phyloP scores from a whole-genome alignment of 768 basidiomycete species.

The Termitomyces sp. region DNA sequence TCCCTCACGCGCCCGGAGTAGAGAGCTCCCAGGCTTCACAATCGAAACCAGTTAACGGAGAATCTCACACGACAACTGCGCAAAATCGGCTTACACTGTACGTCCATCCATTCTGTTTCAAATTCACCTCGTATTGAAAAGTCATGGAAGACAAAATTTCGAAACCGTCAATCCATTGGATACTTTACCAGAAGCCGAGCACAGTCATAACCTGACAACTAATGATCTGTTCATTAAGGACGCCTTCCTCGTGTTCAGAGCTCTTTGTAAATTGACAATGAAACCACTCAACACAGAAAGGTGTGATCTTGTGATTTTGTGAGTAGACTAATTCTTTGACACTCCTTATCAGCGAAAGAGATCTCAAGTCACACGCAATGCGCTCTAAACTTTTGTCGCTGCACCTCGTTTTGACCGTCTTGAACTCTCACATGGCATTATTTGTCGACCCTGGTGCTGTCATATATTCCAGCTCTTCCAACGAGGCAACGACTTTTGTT shows the following conservation, averaged over 20 bases:
- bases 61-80: not conserved
- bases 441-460: slow-evolving; percentile 87
- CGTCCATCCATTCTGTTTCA: not conserved
- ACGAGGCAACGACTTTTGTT: slow-evolving; percentile 84
- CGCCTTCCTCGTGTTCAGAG: slow-evolving; percentile 95
- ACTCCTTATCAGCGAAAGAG: slow-evolving; percentile 66
- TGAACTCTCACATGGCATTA: slow-evolving; percentile 86
- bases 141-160: slow-evolving; percentile 26
- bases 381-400: slow-evolving; percentile 92
- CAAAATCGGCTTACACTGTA: slow-evolving; percentile 13
- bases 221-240: slow-evolving; percentile 95
- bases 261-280: slow-evolving; percentile 97
- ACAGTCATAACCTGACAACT: slow-evolving; percentile 49
- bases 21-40: slow-evolving; percentile 7
- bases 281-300: slow-evolving; percentile 93
- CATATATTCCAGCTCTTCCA: slow-evolving; percentile 85
- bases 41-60: slow-evolving; percentile 4
- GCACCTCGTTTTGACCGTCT: slow-evolving; percentile 87
- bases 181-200: slow-evolving; percentile 24
- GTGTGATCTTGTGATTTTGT: slow-evolving; percentile 33
- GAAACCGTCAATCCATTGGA: slow-evolving; percentile 30
- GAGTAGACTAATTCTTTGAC: not conserved
- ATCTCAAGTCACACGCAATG: slow-evolving; percentile 95
- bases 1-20: not conserved
- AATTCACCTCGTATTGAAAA: not conserved